A percentile compares a stretch with the other conserved stretches of the same genome.
phyloP scores from a whole-genome alignment of 257 asterid genomes.

The Dorcoceras hygrometricum region DNA sequence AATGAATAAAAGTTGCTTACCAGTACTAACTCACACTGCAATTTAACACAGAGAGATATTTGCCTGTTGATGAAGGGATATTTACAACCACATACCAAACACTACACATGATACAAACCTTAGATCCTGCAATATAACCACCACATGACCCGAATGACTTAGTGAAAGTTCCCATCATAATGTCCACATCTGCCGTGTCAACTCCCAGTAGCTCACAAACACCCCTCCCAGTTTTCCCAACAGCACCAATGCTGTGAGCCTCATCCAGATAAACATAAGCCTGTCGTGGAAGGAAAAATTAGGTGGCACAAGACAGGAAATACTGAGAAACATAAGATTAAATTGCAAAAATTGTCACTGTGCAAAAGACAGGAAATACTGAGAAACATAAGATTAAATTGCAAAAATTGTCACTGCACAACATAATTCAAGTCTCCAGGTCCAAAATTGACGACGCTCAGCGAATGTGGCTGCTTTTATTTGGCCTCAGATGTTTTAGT shows the following conservation, averaged over 20 bases:
- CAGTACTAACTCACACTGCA: neutral
- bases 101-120: conserved; percentile 46
- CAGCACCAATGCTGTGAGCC: conserved; percentile 99
- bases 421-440: no score
- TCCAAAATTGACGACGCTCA: no score
- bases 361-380: conserved; percentile 3
- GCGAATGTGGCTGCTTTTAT: no score
- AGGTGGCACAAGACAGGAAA: conserved; percentile 5
- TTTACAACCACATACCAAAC: conserved; percentile 20
- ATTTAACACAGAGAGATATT: neutral
- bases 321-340: neutral
- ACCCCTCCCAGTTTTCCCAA: conserved; percentile 96
- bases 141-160: conserved; percentile 99
- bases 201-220: conserved; percentile 97
- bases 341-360: neutral
- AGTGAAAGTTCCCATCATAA: conserved; percentile 99
- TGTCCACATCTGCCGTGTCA: conserved; percentile 89
- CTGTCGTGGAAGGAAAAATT: conserved; percentile 37
- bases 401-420: neutral
- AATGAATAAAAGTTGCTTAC: neutral
- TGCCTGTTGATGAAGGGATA: conserved; percentile 1
- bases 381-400: neutral
- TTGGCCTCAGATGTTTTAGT: no score
- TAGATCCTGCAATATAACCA: conserved; percentile 96
- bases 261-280: conserved; percentile 89